These are phyloP conservation scores for Daphne laureola DNA, from an alignment of 441 rosid species.

Conservation along the genomic window DNA sequence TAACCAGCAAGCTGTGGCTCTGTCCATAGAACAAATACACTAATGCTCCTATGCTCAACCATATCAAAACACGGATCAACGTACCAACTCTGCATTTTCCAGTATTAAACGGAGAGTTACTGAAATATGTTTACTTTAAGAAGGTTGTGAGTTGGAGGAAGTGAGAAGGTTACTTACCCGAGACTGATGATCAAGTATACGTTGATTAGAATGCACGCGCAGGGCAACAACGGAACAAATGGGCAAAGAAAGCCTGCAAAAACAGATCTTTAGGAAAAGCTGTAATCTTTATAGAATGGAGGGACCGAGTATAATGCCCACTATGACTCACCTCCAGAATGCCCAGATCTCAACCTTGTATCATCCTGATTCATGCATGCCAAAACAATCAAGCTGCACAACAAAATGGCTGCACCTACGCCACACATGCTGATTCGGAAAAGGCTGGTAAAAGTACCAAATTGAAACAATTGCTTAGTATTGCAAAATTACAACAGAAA, in stretches of 20 bases:
- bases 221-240: constrained; percentile 58
- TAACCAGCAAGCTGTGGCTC: constrained; percentile 44
- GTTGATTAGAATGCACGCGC: constrained; percentile 60
- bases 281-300: too few relatives aligned
- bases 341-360: constrained; percentile 67
- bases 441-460: constrained; percentile 32
- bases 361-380: constrained; percentile 60
- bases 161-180: constrained; percentile 38
- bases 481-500: not conserved
- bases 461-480: constrained; percentile 2
- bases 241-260: constrained; percentile 64
- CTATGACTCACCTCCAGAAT: constrained; percentile 48
- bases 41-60: constrained; percentile 51
- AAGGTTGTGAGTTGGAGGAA: not conserved
- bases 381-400: constrained; percentile 58
- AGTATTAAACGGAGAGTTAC: not conserved
- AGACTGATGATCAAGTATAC: constrained; percentile 56
- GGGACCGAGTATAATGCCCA: not conserved
- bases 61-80: constrained; percentile 61
- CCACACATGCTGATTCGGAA: constrained; percentile 40
- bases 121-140: not conserved
- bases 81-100: constrained; percentile 42
- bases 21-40: constrained; percentile 53
- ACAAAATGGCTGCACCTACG: constrained; percentile 46
- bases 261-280: too few relatives aligned